Conservation (phyloP, 164 flowering plant species). For the Vitis rotundifolia region DNA sequence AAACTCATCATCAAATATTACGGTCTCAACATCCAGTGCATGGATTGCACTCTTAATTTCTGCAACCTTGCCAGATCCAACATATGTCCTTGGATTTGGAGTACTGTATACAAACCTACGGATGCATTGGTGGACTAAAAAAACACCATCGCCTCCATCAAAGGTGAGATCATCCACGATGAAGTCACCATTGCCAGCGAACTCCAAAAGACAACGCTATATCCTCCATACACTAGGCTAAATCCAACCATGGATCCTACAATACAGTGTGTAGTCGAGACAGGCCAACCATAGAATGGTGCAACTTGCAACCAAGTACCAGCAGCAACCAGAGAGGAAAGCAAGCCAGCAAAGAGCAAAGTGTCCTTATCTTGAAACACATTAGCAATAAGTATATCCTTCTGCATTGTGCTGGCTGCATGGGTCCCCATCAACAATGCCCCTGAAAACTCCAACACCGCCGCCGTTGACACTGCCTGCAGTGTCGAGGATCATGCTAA, state of each 20-base stretch:
- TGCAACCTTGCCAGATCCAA: no score
- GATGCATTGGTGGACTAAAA: constrained; percentile 96
- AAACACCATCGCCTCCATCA: constrained; percentile 79
- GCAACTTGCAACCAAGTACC: constrained; percentile 99
- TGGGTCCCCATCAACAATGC: constrained; percentile 92
- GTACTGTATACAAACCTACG: no score
- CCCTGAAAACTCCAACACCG: constrained; percentile 89
- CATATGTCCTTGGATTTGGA: no score
- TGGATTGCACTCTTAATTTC: no score
- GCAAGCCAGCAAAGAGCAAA: constrained; percentile 88
- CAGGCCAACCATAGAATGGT: constrained; percentile 95
- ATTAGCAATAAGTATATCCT: constrained; percentile 81
- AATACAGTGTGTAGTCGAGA: constrained; percentile 99
- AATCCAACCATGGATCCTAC: constrained; percentile 99
- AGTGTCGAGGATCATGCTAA: no score
- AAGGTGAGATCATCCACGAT: constrained; percentile 95
- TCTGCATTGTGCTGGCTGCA: constrained; percentile 97
- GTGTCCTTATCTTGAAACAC: constrained; percentile 84
- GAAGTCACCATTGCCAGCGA: constrained; percentile 87
- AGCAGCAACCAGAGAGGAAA: constrained; percentile 93
- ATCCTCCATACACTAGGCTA: constrained; percentile 86
- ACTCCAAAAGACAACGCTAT: constrained; percentile 97
- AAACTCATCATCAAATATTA: no score
- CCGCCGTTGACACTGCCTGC: constrained; percentile 90
- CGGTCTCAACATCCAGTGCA: no score